Conservation (phyloP, 2,329 filamentous ascomycete genomes). For the Cytospora mali region DNA sequence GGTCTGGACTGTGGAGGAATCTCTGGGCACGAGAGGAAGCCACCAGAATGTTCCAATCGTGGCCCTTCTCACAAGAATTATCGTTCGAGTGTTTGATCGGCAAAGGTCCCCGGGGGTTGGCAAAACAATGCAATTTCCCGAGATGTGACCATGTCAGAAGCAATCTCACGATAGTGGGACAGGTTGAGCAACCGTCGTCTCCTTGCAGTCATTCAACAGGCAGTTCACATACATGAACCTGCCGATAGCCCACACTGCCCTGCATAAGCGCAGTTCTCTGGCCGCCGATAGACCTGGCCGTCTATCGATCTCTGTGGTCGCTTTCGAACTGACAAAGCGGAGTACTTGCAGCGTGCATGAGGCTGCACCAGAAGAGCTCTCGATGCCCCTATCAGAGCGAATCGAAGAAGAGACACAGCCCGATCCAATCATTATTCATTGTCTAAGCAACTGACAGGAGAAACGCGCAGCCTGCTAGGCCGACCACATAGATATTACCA, state of each 20-base stretch:
- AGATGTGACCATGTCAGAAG: conserved; percentile 23
- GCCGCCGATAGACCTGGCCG: conserved; percentile 22
- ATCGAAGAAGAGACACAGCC: neutral
- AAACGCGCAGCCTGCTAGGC: conserved; percentile 3
- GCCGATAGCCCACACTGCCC: conserved; percentile 21
- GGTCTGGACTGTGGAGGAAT: neutral
- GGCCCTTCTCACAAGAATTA: neutral
- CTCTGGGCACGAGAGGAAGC: neutral
- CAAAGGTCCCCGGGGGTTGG: conserved; percentile 24
- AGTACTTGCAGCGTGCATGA: conserved; percentile 9
- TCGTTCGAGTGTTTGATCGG: conserved; percentile 1
- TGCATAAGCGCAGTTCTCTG: conserved; percentile 32
- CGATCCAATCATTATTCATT: neutral
- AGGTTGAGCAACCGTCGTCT: conserved; percentile 9
- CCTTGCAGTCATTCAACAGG: conserved; percentile 13
- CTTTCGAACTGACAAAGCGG: conserved; percentile 6
- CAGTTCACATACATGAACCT: conserved; percentile 12
- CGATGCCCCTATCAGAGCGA: conserved; percentile 2
- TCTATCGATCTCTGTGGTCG: conserved; percentile 6
- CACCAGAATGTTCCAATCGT: neutral
- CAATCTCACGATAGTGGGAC: conserved; percentile 30
- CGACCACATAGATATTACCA: neutral
- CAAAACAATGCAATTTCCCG: conserved; percentile 28
- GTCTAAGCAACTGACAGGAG: neutral
- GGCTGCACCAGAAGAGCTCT: neutral